phyloP scores from a whole-genome alignment of 1,139 yeast species.

The Yamadazyma diddensiae region DNA sequence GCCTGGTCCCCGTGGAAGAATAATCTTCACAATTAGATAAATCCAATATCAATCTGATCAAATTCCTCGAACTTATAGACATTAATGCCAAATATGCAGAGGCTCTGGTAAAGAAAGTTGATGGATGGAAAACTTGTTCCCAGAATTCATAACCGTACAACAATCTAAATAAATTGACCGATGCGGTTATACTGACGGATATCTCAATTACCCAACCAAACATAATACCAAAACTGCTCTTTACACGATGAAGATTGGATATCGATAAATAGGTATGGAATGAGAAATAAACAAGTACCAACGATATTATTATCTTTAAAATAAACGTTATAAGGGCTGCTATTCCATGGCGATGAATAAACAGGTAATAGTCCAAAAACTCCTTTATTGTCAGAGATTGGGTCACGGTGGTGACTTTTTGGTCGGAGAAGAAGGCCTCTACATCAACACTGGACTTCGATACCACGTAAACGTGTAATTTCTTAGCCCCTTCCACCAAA shows the following conservation, averaged over 20 bases:
- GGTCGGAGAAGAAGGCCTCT: background rate
- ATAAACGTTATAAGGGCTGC: constrained; percentile 2
- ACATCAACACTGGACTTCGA: constrained; percentile 11
- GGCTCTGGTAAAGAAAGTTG: constrained; percentile 24
- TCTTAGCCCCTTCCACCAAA: constrained; percentile 43
- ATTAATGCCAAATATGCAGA: constrained; percentile 25
- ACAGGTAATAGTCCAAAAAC: constrained; percentile 21
- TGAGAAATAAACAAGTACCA: constrained; percentile 13
- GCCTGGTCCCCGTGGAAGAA: constrained; percentile 3
- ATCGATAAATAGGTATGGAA: constrained; percentile 42
- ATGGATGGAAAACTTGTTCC: constrained; percentile 31
- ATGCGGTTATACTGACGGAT: constrained; percentile 49
- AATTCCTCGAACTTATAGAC: constrained; percentile 29
- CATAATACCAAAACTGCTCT: constrained; percentile 58
- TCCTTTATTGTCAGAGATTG: constrained; percentile 13
- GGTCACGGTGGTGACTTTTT: background rate
- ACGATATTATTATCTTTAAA: constrained; percentile 6
- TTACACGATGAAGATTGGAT: constrained; percentile 51
- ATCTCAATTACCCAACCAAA: constrained; percentile 59
- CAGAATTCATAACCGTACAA: constrained; percentile 22
- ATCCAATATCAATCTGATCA: constrained; percentile 26
- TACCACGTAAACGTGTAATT: constrained; percentile 34
- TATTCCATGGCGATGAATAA: constrained; percentile 15
- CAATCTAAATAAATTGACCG: constrained; percentile 33
- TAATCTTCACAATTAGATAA: constrained; percentile 16